phyloP scores from a whole-genome alignment of 1,284 basidiomycete genomes.

The Boletus mariae region DNA sequence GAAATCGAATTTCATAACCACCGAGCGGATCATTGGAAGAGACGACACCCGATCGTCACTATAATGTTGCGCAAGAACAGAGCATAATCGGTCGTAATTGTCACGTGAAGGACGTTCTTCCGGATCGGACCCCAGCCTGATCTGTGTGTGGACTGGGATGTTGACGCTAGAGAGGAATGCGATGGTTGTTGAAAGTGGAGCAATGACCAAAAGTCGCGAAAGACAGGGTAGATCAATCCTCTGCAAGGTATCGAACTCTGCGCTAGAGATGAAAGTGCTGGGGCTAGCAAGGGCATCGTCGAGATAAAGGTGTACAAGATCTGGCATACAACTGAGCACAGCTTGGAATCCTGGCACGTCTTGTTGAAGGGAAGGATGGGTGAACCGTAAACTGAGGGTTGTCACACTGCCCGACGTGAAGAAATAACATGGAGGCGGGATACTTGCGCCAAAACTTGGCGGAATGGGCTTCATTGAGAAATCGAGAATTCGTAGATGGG shows the following conservation, averaged over 20 bases:
- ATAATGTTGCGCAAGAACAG: not conserved
- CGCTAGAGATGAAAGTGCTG: not conserved
- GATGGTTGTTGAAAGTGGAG: not conserved
- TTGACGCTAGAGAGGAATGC: conserved; percentile 9
- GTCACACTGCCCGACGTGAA: not conserved
- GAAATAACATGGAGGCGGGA: not conserved
- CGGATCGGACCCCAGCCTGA: not conserved
- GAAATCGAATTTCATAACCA: not conserved
- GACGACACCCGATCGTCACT: not conserved
- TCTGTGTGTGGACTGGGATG: not conserved
- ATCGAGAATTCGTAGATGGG: not conserved
- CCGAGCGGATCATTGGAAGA: not conserved
- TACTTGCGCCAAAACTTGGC: not conserved
- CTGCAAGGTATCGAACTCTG: not conserved
- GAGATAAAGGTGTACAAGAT: conserved; percentile 27
- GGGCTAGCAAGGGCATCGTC: conserved; percentile 19
- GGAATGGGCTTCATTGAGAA: not conserved
- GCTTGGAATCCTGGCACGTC: conserved; percentile 19
- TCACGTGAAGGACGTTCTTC: not conserved
- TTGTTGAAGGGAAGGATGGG: not conserved
- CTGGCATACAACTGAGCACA: conserved; percentile 27
- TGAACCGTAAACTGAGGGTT: not conserved
- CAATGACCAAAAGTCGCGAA: conserved; percentile 3
- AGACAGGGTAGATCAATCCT: conserved; percentile 9
- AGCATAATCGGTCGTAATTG: not conserved